Percentiles rank a stretch among this genome's conserved stretches.
Conservation (phyloP, 1,139 yeast genomes). For the Nadsonia commutata region DNA sequence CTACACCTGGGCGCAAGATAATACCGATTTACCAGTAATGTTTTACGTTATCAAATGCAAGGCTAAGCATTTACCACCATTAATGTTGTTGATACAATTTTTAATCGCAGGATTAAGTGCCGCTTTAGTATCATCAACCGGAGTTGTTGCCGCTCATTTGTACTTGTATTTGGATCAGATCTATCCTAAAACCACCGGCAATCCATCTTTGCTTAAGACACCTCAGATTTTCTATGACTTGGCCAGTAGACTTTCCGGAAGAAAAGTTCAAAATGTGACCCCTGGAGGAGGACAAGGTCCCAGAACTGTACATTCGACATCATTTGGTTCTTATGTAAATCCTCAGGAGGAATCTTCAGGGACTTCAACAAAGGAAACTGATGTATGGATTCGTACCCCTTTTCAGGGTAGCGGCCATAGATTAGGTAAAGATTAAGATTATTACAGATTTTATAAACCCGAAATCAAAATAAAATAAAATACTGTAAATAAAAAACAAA, state of each 20-base stretch:
- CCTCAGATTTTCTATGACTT: slow-evolving; percentile 11
- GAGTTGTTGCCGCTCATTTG: slow-evolving; percentile 23
- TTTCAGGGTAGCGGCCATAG: slow-evolving; percentile 17
- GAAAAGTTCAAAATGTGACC: slow-evolving; percentile 9
- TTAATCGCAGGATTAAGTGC: slow-evolving; percentile 16
- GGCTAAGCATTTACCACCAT: slow-evolving; percentile 22
- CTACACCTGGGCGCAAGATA: slow-evolving; percentile 26
- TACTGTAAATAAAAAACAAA: no score
- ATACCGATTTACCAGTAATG: slow-evolving; percentile 16
- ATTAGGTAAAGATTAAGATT: slow-evolving; percentile 15
- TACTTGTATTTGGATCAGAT: slow-evolving; percentile 18
- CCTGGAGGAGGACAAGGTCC: not conserved
- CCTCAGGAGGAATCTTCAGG: slow-evolving; percentile 1
- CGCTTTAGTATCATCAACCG: slow-evolving; percentile 17
- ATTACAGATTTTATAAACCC: no score
- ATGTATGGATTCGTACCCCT: slow-evolving; percentile 2
- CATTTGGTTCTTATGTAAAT: slow-evolving; percentile 1
- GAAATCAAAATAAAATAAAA: no score
- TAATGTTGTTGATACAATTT: slow-evolving; percentile 17
- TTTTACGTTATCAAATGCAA: slow-evolving; percentile 20
- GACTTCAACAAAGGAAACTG: slow-evolving; percentile 2
- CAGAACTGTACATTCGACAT: slow-evolving; percentile 6
- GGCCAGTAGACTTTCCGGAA: slow-evolving; percentile 11
- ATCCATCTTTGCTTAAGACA: slow-evolving; percentile 12
- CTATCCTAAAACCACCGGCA: slow-evolving; percentile 14